A percentile compares a stretch with the other conserved stretches of the same genome.
phyloP scores from a whole-genome alignment of 352 stramenopile species.

The Globisporangium irregulare region DNA sequence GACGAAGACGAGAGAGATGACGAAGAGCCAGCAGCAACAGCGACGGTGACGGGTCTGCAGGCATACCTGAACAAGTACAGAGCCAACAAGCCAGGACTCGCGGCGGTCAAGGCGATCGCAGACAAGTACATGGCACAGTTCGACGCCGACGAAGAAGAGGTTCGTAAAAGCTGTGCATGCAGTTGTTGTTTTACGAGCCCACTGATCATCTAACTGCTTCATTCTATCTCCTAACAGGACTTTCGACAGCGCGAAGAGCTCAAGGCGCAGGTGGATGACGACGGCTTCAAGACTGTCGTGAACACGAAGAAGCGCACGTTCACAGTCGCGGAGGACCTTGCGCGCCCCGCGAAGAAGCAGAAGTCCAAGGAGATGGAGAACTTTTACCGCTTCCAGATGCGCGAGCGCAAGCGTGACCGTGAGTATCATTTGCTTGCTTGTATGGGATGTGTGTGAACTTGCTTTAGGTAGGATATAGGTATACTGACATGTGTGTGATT shows the following conservation, averaged over 20 bases:
- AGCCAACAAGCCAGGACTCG: conserved; percentile 60
- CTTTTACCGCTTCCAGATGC: conserved; percentile 87
- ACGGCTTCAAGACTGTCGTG: conserved; percentile 80
- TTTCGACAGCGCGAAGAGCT: conserved; percentile 57
- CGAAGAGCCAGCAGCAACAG: not conserved
- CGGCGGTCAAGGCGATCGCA: conserved; percentile 58
- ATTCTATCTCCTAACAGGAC: conserved; percentile 24
- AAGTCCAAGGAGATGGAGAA: conserved; percentile 80
- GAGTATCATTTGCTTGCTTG: conserved; percentile 22
- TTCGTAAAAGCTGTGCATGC: conserved; percentile 13
- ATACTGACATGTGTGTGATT: not conserved
- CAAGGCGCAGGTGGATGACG: conserved; percentile 79
- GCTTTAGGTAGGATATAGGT: not conserved
- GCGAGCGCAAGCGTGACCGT: conserved; percentile 85
- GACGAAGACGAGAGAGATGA: conserved; percentile 5
- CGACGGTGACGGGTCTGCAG: conserved; percentile 8
- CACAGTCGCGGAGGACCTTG: conserved; percentile 39
- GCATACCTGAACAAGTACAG: conserved; percentile 65
- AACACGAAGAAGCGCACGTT: conserved; percentile 77
- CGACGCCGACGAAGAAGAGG: conserved; percentile 63
- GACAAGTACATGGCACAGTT: conserved; percentile 80
- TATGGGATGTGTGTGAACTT: not conserved
- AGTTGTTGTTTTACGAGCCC: too few relatives aligned
- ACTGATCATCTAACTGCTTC: too few relatives aligned
- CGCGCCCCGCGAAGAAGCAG: conserved; percentile 70